These are phyloP conservation scores for Spongispora temasekensis DNA, from an alignment of 1,284 basidiomycete species.

Conservation along the genomic window DNA sequence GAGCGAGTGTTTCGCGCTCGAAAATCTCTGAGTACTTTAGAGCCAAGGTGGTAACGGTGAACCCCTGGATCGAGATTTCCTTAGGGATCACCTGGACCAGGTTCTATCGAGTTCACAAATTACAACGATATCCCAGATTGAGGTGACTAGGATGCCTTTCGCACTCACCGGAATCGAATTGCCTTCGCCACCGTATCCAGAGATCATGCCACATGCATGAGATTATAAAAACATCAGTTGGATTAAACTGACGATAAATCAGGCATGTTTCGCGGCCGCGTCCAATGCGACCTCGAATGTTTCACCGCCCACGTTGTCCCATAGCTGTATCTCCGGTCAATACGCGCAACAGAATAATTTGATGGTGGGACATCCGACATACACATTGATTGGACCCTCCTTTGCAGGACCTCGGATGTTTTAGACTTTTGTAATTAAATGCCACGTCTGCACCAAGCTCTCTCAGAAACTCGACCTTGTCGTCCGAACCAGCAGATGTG, in stretches of 20 bases:
- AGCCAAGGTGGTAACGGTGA: background rate
- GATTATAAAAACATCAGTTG: background rate
- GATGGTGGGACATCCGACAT: background rate
- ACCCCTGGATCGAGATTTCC: conserved; percentile 12
- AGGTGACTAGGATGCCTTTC: too few species aligned
- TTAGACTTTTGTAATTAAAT: conserved; percentile 41
- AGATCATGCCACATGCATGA: conserved; percentile 22
- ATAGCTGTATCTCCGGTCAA: conserved; percentile 34
- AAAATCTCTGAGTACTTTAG: conserved; percentile 14
- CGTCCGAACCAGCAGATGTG: conserved; percentile 41
- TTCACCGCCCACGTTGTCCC: conserved; percentile 67
- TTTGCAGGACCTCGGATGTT: conserved; percentile 26
- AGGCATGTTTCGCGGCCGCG: conserved; percentile 49
- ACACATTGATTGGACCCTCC: conserved; percentile 28
- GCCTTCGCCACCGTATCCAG: background rate
- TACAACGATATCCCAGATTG: too few species aligned
- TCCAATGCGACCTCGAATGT: conserved; percentile 60
- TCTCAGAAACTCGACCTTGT: conserved; percentile 41
- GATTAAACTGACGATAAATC: conserved; percentile 40
- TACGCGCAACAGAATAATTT: background rate
- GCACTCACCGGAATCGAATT: conserved; percentile 11
- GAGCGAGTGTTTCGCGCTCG: conserved; percentile 7
- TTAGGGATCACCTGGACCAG: conserved; percentile 4
- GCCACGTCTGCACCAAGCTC: conserved; percentile 39
- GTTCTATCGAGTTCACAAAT: conserved; percentile 11